These are phyloP conservation scores for Kwoniella heveanensis DNA, from an alignment of 768 basidiomycete genomes.

Conservation along the genomic window DNA sequence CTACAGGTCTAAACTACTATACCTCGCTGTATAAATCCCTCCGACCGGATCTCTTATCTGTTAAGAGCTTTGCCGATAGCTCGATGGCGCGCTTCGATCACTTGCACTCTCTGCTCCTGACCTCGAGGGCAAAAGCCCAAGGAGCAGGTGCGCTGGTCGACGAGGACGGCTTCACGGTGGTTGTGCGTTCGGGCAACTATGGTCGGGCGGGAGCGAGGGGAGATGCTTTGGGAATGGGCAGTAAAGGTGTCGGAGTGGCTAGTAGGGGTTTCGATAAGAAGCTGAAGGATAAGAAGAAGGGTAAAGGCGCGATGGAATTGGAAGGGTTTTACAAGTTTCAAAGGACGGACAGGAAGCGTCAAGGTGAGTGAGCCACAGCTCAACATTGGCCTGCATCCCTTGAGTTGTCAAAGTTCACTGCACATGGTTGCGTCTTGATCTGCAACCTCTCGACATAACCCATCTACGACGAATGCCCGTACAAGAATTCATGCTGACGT, in stretches of 20 bases:
- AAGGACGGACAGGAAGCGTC: slow-evolving; percentile 81
- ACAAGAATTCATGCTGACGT: too few relatives aligned
- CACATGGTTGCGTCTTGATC: not conserved
- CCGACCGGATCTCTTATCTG: slow-evolving; percentile 73
- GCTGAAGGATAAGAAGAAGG: slow-evolving; percentile 61
- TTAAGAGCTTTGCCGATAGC: slow-evolving; percentile 78
- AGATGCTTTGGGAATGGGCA: slow-evolving; percentile 60
- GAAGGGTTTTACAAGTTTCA: slow-evolving; percentile 85
- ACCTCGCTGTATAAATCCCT: slow-evolving; percentile 64
- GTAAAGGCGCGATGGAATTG: slow-evolving; percentile 59
- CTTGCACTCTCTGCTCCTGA: slow-evolving; percentile 59
- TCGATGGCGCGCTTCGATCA: slow-evolving; percentile 77
- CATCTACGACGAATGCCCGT: too few relatives aligned
- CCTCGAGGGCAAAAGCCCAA: slow-evolving; percentile 35
- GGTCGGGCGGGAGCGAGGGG: slow-evolving; percentile 86
- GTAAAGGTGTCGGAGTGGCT: slow-evolving; percentile 72
- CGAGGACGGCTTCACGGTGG: slow-evolving; percentile 91
- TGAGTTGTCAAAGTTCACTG: not conserved
- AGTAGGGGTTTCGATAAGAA: slow-evolving; percentile 63
- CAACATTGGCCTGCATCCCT: too few relatives aligned
- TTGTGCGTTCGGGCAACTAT: slow-evolving; percentile 87
- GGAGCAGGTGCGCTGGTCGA: slow-evolving; percentile 87
- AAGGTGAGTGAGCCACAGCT: slow-evolving; percentile 61
- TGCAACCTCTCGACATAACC: too few relatives aligned
- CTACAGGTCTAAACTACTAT: slow-evolving; percentile 75